Evolutionary conservation across 805 yeast species (phyloP).

Genomic region (Starmerella apicola): DNA sequence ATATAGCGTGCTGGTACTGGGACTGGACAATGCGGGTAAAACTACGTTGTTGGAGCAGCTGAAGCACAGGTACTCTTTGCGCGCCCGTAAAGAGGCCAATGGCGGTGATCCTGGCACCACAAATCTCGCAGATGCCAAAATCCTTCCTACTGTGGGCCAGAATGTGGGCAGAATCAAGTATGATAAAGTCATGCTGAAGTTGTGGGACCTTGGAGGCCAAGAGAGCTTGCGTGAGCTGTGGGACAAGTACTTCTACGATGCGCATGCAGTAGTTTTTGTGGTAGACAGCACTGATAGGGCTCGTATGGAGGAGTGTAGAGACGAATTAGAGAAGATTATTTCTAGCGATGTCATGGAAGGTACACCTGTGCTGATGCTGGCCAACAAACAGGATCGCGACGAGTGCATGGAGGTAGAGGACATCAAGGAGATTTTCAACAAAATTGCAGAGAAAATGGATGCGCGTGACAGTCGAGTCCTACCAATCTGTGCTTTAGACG

Average conservation of each 20-base stretch:
- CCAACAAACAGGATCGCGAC: conserved; percentile 80
- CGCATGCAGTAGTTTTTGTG: conserved; percentile 86
- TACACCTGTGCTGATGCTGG: conserved; percentile 85
- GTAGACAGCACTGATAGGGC: conserved; percentile 83
- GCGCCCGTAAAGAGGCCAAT: conserved; percentile 27
- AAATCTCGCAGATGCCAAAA: conserved; percentile 31
- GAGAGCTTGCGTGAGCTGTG: conserved; percentile 71
- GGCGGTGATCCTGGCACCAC: conserved; percentile 16
- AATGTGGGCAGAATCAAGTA: conserved; percentile 39
- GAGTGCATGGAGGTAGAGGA: conserved; percentile 62
- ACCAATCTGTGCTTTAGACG: conserved; percentile 73
- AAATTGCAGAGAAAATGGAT: conserved; percentile 67
- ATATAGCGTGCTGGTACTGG: conserved; percentile 68
- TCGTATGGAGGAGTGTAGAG: conserved; percentile 70
- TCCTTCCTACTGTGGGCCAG: conserved; percentile 91
- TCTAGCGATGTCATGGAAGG: conserved; percentile 53
- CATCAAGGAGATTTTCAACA: conserved; percentile 71
- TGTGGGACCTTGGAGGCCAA: conserved; percentile 98
- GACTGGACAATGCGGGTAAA: conserved; percentile 93
- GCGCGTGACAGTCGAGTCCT: conserved; percentile 86
- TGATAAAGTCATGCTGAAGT: conserved; percentile 41
- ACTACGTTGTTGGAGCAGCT: conserved; percentile 65
- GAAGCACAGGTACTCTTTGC: conserved; percentile 41
- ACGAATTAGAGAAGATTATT: conserved; percentile 44
- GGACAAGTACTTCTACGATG: conserved; percentile 71